Evolutionary conservation across 345 rosid genomes (phyloP).

Genomic region (Toxicodendron radicans): DNA sequence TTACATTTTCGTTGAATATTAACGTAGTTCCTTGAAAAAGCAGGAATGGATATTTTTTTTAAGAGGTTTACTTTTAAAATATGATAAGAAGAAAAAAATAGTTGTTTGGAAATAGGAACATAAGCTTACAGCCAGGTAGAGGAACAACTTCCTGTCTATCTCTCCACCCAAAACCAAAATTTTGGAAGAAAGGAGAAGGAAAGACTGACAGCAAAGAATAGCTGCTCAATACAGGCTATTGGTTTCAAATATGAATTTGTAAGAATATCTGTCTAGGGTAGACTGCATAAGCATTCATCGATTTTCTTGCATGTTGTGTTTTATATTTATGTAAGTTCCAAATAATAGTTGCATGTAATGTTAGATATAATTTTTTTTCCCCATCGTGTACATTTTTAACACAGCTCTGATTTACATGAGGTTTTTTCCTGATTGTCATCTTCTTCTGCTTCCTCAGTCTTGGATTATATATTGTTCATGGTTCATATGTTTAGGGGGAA

Average conservation of each 20-base stretch:
- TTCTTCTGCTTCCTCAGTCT: background rate
- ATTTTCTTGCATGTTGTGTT: background rate
- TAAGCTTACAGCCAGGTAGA: background rate
- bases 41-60: background rate
- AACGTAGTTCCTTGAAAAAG: background rate
- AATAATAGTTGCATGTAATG: background rate
- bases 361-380: background rate
- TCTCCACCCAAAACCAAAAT: background rate
- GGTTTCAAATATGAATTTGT: background rate
- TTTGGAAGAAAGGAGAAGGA: background rate
- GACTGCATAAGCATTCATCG: background rate
- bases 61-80: background rate
- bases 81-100: background rate
- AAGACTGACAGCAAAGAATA: background rate
- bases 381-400: background rate
- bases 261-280: background rate
- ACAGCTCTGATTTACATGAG: background rate
- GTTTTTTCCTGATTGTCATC: background rate
- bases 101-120: no score
- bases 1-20: background rate
- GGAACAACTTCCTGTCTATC: background rate
- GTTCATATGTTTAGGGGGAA: constrained; percentile 58
- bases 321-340: background rate
- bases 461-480: background rate
- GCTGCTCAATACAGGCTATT: background rate